phyloP scores from a whole-genome alignment of 2,329 filamentous ascomycete genomes.

The Venturia oleaginea region DNA sequence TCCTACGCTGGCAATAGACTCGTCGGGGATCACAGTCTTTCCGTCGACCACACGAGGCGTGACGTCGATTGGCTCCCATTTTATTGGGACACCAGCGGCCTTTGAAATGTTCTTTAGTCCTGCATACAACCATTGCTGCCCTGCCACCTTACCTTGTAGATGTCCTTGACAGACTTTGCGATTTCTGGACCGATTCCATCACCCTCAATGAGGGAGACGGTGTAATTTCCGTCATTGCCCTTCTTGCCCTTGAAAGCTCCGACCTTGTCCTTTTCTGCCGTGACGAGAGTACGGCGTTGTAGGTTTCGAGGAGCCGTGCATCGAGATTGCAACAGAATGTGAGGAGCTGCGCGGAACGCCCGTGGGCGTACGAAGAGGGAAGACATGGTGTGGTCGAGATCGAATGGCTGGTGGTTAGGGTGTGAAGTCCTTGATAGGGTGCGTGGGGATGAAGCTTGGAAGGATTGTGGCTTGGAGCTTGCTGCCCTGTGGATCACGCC shows the following conservation, averaged over 20 bases:
- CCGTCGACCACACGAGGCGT: slow-evolving; percentile 89
- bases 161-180: slow-evolving; percentile 95
- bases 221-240: slow-evolving; percentile 85
- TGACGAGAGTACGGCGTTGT: slow-evolving; percentile 40
- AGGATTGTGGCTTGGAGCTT: background rate
- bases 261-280: slow-evolving; percentile 56
- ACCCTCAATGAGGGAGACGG: slow-evolving; percentile 95
- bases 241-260: slow-evolving; percentile 92
- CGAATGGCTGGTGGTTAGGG: background rate
- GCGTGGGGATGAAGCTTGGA: background rate
- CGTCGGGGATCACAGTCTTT: slow-evolving; percentile 88
- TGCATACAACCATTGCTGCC: slow-evolving; percentile 70
- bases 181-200: slow-evolving; percentile 99
- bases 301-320: background rate
- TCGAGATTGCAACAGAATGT: background rate
- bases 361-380: slow-evolving; percentile 10
- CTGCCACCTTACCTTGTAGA: slow-evolving; percentile 50
- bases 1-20: slow-evolving; percentile 85
- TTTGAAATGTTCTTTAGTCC: slow-evolving; percentile 79
- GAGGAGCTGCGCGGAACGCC: slow-evolving; percentile 7
- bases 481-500: background rate
- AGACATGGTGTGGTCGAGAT: slow-evolving; percentile 1
- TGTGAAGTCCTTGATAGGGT: background rate
- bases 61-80: slow-evolving; percentile 96
- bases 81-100: slow-evolving; percentile 57